Base-by-base conservation (phyloP, 176 grass and related monocot genomes). In the Pontederia crassipes region DNA sequence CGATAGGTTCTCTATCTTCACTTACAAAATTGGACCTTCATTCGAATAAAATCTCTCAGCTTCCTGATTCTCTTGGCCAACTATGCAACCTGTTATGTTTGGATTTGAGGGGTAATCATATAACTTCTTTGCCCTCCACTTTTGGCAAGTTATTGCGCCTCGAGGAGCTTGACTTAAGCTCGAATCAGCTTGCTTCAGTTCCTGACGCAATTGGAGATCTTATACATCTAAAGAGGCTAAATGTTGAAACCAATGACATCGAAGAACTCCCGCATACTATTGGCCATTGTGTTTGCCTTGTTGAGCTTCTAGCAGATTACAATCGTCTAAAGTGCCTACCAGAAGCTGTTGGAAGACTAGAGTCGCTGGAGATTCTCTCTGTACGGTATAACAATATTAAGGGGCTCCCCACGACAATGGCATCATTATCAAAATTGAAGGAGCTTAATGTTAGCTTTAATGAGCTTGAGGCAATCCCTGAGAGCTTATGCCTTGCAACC, bases 381-480 rank as follows among this genome's bases (percentile, higher is more conserved):
- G 72, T 92, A 67, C 93, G 92, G 46, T 98, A 98, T 71, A 98
- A 98, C 63, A 88, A 77, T 86, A 85, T 98, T 48, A 98, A 83
- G 80, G 82, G 81, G 17, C 59, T 98, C 13, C 93, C 93, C 14
- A 98, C 93, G 14, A 92, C 93, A 35, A 85, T 89, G 74, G 81
- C 84, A 11, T 82, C 68, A 4, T 81, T 98, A 55, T 66, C 59
- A 55, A 89, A 80, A 54, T 71, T 98, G 64, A 88, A 81, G 78
- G 93, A 97, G 62, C 72, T 97, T 24, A 87, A 97, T 81, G 84
- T 85, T 52, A 97, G 93, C 60, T 97, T 97, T 55, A 97, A 97
- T 17, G 93, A 97, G 68, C 71, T 97, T 13, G 93, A 97, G 69
- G 49, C 56, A 8, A 72, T 97, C 46, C 93, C 93, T 58, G 87